phyloP scores from a whole-genome alignment of 495 filamentous ascomycete species.

The Trichoderma erinaceum region DNA sequence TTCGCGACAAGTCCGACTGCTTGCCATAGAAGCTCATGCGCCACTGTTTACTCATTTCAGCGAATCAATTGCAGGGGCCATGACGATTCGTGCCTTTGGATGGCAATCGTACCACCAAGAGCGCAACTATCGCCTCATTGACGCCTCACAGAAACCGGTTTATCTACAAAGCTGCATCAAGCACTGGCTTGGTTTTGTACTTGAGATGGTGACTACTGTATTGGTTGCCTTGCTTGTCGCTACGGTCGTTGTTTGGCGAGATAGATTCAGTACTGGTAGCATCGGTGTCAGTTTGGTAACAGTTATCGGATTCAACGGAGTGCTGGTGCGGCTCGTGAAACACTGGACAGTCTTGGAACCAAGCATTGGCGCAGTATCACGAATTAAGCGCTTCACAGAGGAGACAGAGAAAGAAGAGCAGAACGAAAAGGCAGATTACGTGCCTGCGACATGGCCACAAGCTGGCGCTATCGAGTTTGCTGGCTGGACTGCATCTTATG shows the following conservation, averaged over 20 bases:
- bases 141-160: constrained; percentile 49
- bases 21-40: constrained; percentile 6
- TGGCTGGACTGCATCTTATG: constrained; percentile 5
- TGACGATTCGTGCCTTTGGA: constrained; percentile 49
- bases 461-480: constrained; percentile 43
- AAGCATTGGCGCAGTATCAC: constrained; percentile 35
- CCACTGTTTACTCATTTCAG: constrained; percentile 1
- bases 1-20: constrained; percentile 45
- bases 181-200: constrained; percentile 44
- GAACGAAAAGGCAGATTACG: constrained; percentile 16
- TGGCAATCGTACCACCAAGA: constrained; percentile 33
- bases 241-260: constrained; percentile 34
- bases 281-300: constrained; percentile 17
- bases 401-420: constrained; percentile 33
- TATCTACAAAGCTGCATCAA: constrained; percentile 52
- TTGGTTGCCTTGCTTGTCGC: constrained; percentile 45
- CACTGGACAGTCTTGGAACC: constrained; percentile 34
- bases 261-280: constrained; percentile 15
- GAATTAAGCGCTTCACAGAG: constrained; percentile 24
- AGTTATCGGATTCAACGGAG: constrained; percentile 15
- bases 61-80: neutral
- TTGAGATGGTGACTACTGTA: constrained; percentile 44
- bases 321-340: constrained; percentile 10
- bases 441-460: constrained; percentile 44
- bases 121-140: constrained; percentile 36